Base-by-base conservation (phyloP, 192 early-diverging fungal species). In the Glomus cerebriforme region DNA sequence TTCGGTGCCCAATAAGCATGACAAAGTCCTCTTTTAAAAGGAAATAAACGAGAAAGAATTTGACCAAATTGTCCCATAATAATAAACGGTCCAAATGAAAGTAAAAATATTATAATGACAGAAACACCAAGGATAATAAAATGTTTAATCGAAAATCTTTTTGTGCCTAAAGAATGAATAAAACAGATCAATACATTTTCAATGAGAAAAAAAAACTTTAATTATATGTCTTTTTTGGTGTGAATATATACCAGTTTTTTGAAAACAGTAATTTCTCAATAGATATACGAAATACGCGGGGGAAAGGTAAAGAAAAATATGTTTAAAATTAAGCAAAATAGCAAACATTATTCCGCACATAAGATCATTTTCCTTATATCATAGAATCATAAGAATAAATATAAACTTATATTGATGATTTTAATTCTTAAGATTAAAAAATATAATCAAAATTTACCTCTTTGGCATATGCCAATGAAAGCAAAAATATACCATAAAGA, bases 1-100 rank as follows among this genome's bases (percentile, higher is more conserved):
- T 99, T 99, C 17, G 96, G 95, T 2, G 97, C 97, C 96, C 96
- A 99, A 81, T 92, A 97, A 9, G 96, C 96, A 77, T 99, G 97
- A 83, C 92, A 95, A 13, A 99, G 88, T 17, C 97, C 97, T n/a
- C 97, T 90, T 83, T 94, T 96, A 85, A 99, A 99, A 12, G 96
- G 96, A 82, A 99, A 99, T 45, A 99, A 87, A 2, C 97, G 91
- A 26, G 87, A 81, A 10, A 92, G 78, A 24, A 99, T 81, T 84
- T 96, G 94, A 10, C 91, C 90, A 7, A 95, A 68, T 71, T 99
- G 94, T 15, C 85, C 84, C 83, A 89, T 79, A 49, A 85, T 85
- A 24, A 81, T 81, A 81, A 98, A 97, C 0, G 97, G 97, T 5
- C 90, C 93, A 78, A 99, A 88, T 1, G 96, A 96, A 5, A 88